phyloP scores from a whole-genome alignment of 768 basidiomycete genomes.

The Lentinus brumalis region DNA sequence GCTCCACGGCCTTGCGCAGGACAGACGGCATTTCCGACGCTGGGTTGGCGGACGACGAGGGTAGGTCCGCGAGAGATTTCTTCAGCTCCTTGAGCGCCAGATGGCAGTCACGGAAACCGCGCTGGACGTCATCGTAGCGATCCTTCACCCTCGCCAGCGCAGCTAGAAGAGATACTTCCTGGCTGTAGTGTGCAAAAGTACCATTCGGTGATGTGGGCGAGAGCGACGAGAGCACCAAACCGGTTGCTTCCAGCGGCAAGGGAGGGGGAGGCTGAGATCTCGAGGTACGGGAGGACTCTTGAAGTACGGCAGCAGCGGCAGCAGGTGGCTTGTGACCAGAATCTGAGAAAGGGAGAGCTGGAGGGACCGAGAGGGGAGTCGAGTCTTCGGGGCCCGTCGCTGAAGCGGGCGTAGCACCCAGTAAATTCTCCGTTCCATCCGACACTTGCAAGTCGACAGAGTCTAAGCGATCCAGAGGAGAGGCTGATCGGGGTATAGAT shows the following conservation, averaged over 20 bases:
- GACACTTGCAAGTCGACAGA: not conserved
- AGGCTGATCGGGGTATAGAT: not conserved
- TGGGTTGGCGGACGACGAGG: conserved; percentile 10
- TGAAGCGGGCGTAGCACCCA: no score
- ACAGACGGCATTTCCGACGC: conserved; percentile 27
- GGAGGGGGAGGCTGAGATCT: conserved; percentile 5
- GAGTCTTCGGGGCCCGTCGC: no score
- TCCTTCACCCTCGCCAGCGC: conserved; percentile 46
- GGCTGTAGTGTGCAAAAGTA: not conserved
- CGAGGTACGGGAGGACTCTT: not conserved
- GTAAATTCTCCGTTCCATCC: not conserved
- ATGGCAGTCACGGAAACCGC: conserved; percentile 70
- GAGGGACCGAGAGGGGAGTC: no score
- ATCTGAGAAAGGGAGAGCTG: not conserved
- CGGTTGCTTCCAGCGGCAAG: conserved; percentile 6
- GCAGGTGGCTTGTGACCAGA: not conserved
- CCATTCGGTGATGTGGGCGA: not conserved
- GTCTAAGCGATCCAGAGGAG: not conserved
- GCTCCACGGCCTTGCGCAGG: conserved; percentile 53
- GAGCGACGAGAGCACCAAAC: conserved; percentile 6
- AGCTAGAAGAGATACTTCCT: conserved; percentile 31
- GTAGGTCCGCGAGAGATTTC: conserved; percentile 31
- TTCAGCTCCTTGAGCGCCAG: conserved; percentile 63
- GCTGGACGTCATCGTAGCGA: conserved; percentile 64
- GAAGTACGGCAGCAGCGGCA: not conserved